phyloP scores from a whole-genome alignment of 768 basidiomycete species.

The Phlebiopsis gigantea region DNA sequence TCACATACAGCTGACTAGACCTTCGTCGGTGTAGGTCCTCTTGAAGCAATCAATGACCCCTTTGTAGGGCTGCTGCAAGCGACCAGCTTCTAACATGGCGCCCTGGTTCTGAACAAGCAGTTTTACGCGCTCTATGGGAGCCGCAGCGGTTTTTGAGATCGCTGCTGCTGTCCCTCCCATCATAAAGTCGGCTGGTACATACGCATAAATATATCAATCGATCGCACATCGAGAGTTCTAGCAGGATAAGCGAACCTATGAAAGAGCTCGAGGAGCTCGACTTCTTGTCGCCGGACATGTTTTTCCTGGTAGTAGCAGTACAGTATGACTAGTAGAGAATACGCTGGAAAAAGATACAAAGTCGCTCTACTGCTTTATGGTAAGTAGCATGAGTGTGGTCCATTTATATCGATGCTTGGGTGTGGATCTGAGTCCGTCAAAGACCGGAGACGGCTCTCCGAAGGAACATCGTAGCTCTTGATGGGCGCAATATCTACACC shows the following conservation, averaged over 20 bases:
- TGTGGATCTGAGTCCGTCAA: no score
- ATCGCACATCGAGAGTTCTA: background rate
- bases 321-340: no score
- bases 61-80: slow-evolving; percentile 31
- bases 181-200: slow-evolving; percentile 71
- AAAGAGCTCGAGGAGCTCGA: slow-evolving; percentile 12
- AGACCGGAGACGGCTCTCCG: no score
- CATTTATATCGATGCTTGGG: background rate
- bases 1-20: slow-evolving; percentile 30
- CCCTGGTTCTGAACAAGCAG: slow-evolving; percentile 96
- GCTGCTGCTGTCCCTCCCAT: slow-evolving; percentile 93
- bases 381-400: background rate
- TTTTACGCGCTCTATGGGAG: slow-evolving; percentile 98
- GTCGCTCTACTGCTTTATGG: background rate
- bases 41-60: slow-evolving; percentile 33
- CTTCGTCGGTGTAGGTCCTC: slow-evolving; percentile 31
- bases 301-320: no score
- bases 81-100: slow-evolving; percentile 72
- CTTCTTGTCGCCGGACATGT: slow-evolving; percentile 3
- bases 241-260: background rate
- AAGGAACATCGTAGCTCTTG: no score
- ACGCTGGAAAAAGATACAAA: no score
- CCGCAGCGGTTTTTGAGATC: slow-evolving; percentile 95
- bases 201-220: background rate
- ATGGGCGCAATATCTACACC: no score